A percentile compares a stretch with the other conserved stretches of the same genome.
These are phyloP conservation scores for Podila epigama DNA, from an alignment of 192 early-diverging fungal genomes.

Conservation along the genomic window DNA sequence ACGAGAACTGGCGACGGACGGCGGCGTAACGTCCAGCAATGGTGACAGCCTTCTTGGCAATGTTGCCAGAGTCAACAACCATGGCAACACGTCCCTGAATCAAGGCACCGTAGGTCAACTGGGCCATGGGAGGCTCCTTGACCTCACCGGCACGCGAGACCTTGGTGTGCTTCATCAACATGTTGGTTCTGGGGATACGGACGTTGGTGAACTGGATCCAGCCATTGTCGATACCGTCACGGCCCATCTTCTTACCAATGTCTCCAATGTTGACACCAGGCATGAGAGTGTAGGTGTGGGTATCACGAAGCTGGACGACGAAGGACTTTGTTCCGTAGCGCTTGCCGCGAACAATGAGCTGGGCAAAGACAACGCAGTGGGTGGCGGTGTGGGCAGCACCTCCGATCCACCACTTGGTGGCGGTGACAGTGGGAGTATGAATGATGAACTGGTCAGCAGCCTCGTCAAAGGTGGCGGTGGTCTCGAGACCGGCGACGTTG, in stretches of 20 bases:
- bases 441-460: slow-evolving; percentile 87
- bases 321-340: slow-evolving; percentile 89
- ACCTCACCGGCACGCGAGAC: slow-evolving; percentile 81
- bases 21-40: slow-evolving; percentile 92
- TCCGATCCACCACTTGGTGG: slow-evolving; percentile 98
- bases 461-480: slow-evolving; percentile 89
- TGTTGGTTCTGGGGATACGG: slow-evolving; percentile 87
- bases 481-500: slow-evolving; percentile 92
- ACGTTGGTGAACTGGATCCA: slow-evolving; percentile 95
- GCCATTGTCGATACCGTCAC: slow-evolving; percentile 92
- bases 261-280: slow-evolving; percentile 93
- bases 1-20: slow-evolving; percentile 88
- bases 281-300: slow-evolving; percentile 77
- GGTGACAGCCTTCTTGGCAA: slow-evolving; percentile 89
- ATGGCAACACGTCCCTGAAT: slow-evolving; percentile 85
- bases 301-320: slow-evolving; percentile 86
- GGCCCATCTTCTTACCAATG: slow-evolving; percentile 93
- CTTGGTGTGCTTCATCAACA: slow-evolving; percentile 95
- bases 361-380: slow-evolving; percentile 82
- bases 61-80: slow-evolving; percentile 86
- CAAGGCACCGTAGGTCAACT: slow-evolving; percentile 89
- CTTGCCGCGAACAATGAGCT: slow-evolving; percentile 83
- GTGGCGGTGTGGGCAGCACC: slow-evolving; percentile 93
- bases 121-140: slow-evolving; percentile 80
- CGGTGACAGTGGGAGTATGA: slow-evolving; percentile 77